Base-by-base conservation (phyloP, 768 basidiomycete genomes). In the Dioszegia crocea region DNA sequence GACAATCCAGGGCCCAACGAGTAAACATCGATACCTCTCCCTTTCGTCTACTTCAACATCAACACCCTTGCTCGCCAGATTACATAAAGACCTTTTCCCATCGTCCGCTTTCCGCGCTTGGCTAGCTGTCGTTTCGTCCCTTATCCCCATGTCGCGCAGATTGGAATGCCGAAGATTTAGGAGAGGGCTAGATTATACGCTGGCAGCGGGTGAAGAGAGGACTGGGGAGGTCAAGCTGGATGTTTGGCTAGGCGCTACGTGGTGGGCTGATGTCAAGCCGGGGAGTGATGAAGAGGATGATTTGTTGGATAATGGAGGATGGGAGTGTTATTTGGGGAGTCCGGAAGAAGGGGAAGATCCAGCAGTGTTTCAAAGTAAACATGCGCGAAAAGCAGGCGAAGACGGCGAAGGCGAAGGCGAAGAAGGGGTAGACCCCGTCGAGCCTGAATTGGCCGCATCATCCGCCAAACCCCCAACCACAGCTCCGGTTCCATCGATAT, bases 251-350 rank as follows among this genome's bases (percentile, higher is more conserved):
- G 89, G 88, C 2, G 77, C 94, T 62, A 97, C 91, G 14, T 91
- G 91, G 27, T 71, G 76, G 76, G 74, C 66, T 0, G 76, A 64
- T 55, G 70, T 70, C 2, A 60, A 54, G 9, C 62, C 65, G 17
- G 69, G 66, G 11, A 64, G 61, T 24, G 70, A 71, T 36, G 68
- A 66, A 46, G 70, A 70, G 53, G 74, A 76, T 33, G 66, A 63
- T 16, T 69, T 78, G 38, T 65, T 67, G 26, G 77, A 71, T 66
- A 74, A 61, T 84, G 94, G 94, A 46, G 94, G 89, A 17, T 97
- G 93, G 92, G 92, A 97, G 87, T 92, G 91, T 72, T 98, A 97
- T 76, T 88, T 96, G 84, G 88, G 91, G 1, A 89, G 90, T 40
- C 91, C 94, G 63, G 87, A 93, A 62, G 91, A 89, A 66, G 90